A percentile compares a stretch with the other conserved stretches of the same genome.
These are phyloP conservation scores for Podaxis pistillaris DNA, from an alignment of 768 basidiomycete species.

Conservation along the genomic window DNA sequence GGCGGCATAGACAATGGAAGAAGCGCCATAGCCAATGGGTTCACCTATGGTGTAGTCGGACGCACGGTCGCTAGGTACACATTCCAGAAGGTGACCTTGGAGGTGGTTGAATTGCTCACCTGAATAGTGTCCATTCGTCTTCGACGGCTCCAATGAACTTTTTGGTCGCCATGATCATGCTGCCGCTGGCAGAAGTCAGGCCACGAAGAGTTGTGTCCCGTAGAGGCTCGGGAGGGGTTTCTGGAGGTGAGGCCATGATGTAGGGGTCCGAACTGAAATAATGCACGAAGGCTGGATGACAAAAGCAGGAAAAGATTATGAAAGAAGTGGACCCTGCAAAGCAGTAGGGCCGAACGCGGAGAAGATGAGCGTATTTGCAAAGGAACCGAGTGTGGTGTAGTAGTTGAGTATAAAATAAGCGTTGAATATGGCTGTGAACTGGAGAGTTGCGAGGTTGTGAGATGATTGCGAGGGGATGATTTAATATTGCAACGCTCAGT, in stretches of 20 bases:
- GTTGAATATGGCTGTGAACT: background rate
- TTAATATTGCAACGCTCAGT: background rate
- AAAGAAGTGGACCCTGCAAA: background rate
- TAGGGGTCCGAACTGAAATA: background rate
- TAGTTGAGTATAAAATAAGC: slow-evolving; percentile 4
- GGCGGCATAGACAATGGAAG: slow-evolving; percentile 87
- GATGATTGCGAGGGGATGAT: background rate
- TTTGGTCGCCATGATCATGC: slow-evolving; percentile 19
- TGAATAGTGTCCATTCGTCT: slow-evolving; percentile 82
- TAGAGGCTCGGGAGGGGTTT: background rate
- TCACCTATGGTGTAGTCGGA: slow-evolving; percentile 73
- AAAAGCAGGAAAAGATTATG: background rate
- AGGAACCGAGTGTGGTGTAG: background rate
- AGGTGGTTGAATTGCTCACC: slow-evolving; percentile 37
- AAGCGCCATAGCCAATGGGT: slow-evolving; percentile 89
- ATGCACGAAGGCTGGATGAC: background rate
- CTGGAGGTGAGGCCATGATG: background rate
- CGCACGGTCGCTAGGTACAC: slow-evolving; percentile 53
- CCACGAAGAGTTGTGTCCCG: background rate
- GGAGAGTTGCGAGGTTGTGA: background rate
- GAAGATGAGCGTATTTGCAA: background rate
- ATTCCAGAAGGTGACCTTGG: slow-evolving; percentile 12
- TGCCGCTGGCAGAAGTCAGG: slow-evolving; percentile 14
- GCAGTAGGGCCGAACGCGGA: background rate
- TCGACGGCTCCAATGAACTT: slow-evolving; percentile 78